Base-by-base conservation (phyloP, 1,139 yeast genomes). In the Hansenula sp. region DNA sequence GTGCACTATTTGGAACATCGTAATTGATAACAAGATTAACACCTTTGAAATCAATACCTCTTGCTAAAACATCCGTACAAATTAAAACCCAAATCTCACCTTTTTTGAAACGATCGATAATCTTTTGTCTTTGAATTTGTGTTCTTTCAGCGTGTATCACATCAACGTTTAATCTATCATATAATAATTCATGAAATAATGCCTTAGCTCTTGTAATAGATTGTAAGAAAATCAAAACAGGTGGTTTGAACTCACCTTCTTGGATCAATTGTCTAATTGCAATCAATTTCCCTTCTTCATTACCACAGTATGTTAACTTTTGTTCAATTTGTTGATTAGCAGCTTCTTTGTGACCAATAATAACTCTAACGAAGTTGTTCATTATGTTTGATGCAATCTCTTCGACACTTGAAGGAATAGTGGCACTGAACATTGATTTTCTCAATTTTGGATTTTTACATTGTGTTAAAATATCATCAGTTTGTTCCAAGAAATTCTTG, bases 31-130 rank as follows among this genome's bases (percentile, higher is more conserved):
- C 98, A 49, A 93, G 66, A 59, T 91, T 91, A 34, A 94, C 95
- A 35, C 98, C 98, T 60, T 89, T 89, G 70, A 94, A 94, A 66
- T 94, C 99, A 47, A 94, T 90, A 71, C 99, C 99, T 68, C 99
- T 79, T 2, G 98, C 84, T 44, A 94, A 70, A 43, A 94, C 96
- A 66, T 94, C 99, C 0, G 99, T 94, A 61, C 98, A 90, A 47
- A 94, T 93, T 51, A 94, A 74, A 40, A 94, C 96, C 99, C 99
- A 94, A 34, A 91, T 74, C 35, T 91, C 96, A 28, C 99, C 99
- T 46, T 75, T 77, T 60, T 82, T 86, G 68, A 93, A 94, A 51
- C 88, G 71, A 58, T 85, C 86, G 51, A 94, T 88, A 18, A 86
- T 87, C 41, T 80, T 83, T 48, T 88, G 91, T 69, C 99, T 79